Percentiles rank a stretch among this genome's conserved stretches.
These are phyloP conservation scores for Metschnikowia kunwiensis DNA, from an alignment of 805 yeast species.

Conservation along the genomic window DNA sequence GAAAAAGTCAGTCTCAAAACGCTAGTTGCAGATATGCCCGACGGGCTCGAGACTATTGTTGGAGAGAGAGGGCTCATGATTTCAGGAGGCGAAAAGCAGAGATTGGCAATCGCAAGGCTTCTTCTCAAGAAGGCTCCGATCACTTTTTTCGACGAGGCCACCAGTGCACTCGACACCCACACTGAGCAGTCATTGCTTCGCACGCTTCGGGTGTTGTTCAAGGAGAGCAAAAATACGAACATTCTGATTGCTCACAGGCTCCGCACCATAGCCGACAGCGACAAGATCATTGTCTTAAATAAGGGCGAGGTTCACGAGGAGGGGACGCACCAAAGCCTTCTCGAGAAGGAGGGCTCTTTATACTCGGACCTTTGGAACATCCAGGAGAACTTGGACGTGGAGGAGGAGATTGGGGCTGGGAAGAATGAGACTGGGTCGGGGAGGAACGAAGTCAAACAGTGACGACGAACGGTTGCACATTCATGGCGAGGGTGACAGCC, in stretches of 20 bases:
- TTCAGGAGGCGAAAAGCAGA: conserved; percentile 98
- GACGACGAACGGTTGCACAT: too few relatives aligned
- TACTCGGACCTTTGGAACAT: conserved; percentile 87
- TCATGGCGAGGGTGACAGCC: too few relatives aligned
- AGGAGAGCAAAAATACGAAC: conserved; percentile 58
- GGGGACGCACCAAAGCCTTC: conserved; percentile 71
- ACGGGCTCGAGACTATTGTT: conserved; percentile 80
- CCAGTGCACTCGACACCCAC: conserved; percentile 94
- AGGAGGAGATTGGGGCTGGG: conserved; percentile 23
- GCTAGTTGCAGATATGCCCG: conserved; percentile 70
- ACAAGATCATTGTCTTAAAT: conserved; percentile 83
- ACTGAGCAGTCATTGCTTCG: conserved; percentile 82
- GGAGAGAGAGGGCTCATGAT: conserved; percentile 99
- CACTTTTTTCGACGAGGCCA: conserved; percentile 94
- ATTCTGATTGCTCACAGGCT: conserved; percentile 92
- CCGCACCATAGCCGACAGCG: conserved; percentile 91
- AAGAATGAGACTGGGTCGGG: too few relatives aligned
- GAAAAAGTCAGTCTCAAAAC: conserved; percentile 64
- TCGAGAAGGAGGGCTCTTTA: conserved; percentile 54
- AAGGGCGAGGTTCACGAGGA: conserved; percentile 82
- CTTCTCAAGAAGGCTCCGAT: conserved; percentile 82
- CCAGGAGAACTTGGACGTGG: conserved; percentile 73
- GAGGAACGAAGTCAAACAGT: too few relatives aligned
- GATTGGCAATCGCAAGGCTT: conserved; percentile 91
- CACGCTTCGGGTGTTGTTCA: conserved; percentile 69